Percentiles rank a stretch among this genome's conserved stretches.
phyloP scores from a whole-genome alignment of 768 basidiomycete genomes.

The Vararia minispora region DNA sequence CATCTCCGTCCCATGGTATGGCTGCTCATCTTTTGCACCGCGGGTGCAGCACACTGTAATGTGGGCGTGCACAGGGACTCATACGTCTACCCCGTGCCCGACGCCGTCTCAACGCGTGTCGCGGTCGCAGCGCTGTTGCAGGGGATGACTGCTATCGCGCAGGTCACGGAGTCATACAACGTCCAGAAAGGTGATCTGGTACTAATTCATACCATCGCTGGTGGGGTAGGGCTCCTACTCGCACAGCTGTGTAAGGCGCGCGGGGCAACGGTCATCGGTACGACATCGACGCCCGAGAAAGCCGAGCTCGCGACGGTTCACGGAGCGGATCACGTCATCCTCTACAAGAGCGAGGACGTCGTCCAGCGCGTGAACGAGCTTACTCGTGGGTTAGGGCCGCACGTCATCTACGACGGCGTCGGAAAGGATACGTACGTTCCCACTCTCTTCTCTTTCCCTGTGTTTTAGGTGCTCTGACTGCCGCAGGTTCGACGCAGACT shows the following conservation, averaged over 20 bases:
- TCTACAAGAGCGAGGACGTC: slow-evolving; percentile 68
- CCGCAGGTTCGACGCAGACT: slow-evolving; percentile 68
- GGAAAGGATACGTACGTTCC: slow-evolving; percentile 90
- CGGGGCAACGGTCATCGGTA: slow-evolving; percentile 89
- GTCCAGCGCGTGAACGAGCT: slow-evolving; percentile 63
- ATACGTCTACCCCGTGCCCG: slow-evolving; percentile 52
- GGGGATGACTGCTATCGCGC: slow-evolving; percentile 66
- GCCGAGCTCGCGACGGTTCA: slow-evolving; percentile 64
- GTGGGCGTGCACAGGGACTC: too few relatives aligned
- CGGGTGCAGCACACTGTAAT: too few relatives aligned
- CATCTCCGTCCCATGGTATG: slow-evolving; percentile 53
- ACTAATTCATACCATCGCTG: slow-evolving; percentile 85
- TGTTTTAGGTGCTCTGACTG: too few relatives aligned
- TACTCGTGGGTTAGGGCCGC: slow-evolving; percentile 70
- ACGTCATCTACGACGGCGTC: slow-evolving; percentile 92
- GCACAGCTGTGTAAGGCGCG: slow-evolving; percentile 57
- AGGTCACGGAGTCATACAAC: slow-evolving; percentile 77
- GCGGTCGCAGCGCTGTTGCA: slow-evolving; percentile 67
- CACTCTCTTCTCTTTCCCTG: too few relatives aligned
- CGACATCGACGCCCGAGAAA: slow-evolving; percentile 79
- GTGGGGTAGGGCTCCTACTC: slow-evolving; percentile 68
- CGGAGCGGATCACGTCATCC: slow-evolving; percentile 81
- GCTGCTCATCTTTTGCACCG: too few relatives aligned
- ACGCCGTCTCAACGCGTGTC: slow-evolving; percentile 39
- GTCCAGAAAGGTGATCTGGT: slow-evolving; percentile 73